phyloP scores from a whole-genome alignment of 176 grass and related monocot genomes.

The Typha latifolia region DNA sequence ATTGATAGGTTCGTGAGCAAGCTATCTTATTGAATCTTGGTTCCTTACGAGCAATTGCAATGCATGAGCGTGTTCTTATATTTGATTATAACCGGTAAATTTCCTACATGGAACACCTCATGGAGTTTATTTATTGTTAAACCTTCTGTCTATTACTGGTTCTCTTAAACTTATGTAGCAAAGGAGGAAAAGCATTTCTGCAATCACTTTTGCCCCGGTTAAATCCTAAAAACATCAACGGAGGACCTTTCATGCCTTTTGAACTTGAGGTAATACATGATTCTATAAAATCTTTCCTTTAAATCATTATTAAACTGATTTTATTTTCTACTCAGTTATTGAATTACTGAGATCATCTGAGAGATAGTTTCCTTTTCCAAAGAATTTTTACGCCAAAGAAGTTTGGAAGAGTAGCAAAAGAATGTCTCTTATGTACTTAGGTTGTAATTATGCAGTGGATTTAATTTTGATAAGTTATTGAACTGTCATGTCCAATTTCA shows the following conservation, averaged over 20 bases:
- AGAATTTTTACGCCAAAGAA: too few species aligned
- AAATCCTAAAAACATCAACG: constrained; percentile 72
- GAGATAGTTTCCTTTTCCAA: too few species aligned
- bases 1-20: constrained; percentile 79
- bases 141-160: constrained; percentile 5
- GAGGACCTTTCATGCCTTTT: constrained; percentile 82
- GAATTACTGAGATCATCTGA: too few species aligned
- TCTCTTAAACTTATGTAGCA: constrained; percentile 45
- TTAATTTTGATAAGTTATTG: neutral
- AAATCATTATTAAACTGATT: neutral
- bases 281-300: neutral
- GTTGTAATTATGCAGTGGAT: neutral
- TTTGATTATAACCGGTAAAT: constrained; percentile 93
- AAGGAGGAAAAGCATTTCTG: constrained; percentile 73
- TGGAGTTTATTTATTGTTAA: neutral
- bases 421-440: neutral
- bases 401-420: neutral
- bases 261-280: constrained; percentile 76
- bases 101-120: neutral
- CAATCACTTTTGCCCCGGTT: constrained; percentile 68
- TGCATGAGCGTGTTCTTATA: constrained; percentile 77
- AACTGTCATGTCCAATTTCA: neutral
- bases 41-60: constrained; percentile 91
- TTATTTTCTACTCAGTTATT: too few species aligned
- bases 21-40: constrained; percentile 93